Conservation (phyloP, 1,139 yeast genomes). For the Zygotorulaspora mrakii region DNA sequence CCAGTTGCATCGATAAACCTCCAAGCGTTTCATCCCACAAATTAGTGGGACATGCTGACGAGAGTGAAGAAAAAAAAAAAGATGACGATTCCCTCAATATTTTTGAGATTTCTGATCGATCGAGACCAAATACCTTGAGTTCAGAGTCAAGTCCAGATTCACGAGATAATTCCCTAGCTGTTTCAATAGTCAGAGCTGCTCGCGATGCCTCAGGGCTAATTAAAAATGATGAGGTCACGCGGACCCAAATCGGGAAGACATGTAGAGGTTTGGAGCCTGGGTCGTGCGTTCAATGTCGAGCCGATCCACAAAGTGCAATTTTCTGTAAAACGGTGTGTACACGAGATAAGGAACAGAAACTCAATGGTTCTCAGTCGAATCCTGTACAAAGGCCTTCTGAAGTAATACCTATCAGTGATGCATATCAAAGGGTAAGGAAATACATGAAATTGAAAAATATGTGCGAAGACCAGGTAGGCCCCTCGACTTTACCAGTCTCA, state of each 20-base stretch:
- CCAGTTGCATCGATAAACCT: no score
- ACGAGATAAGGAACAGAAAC: no score
- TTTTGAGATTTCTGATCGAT: constrained; percentile 1
- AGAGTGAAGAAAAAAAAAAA: neutral
- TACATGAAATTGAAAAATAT: constrained; percentile 14
- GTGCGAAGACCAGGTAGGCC: neutral
- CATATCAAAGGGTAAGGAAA: constrained; percentile 19
- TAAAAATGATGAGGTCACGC: neutral
- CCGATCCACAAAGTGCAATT: constrained; percentile 14
- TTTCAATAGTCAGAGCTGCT: constrained; percentile 17
- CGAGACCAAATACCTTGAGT: constrained; percentile 9
- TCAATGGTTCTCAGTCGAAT: no score
- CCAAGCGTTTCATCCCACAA: no score
- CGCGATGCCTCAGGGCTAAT: constrained; percentile 7
- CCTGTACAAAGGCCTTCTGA: constrained; percentile 3
- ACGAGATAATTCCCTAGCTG: constrained; percentile 71
- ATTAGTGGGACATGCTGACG: constrained; percentile 44
- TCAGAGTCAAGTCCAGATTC: constrained; percentile 62
- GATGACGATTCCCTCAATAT: neutral
- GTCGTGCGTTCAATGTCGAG: constrained; percentile 67
- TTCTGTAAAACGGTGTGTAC: constrained; percentile 13
- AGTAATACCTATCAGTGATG: constrained; percentile 17
- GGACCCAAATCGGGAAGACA: neutral
- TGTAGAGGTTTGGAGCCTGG: constrained; percentile 82
- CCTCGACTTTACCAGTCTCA: constrained; percentile 6